Evolutionary conservation across 2,329 filamentous ascomycete genomes (phyloP), one percentile per base, ranked within the genome.

Genomic region (Aspergillus awamori): DNA sequence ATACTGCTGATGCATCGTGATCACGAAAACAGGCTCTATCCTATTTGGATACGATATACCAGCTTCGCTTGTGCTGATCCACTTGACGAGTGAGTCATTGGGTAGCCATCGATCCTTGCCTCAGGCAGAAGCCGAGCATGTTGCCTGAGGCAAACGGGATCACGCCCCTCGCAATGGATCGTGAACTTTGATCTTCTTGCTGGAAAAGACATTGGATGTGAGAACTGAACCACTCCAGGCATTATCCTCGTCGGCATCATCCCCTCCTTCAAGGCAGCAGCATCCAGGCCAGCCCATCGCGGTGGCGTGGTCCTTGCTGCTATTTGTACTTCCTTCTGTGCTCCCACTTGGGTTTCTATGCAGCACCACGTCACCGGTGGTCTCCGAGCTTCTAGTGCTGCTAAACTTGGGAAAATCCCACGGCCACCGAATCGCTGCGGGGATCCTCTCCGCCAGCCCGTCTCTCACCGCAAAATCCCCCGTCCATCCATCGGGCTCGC

Each of bases 261-360:
- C 52, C 22, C 22, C 52, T 43, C 22, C 39, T 47, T n/a, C 33
- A 22, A 13, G 28, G 17, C 30, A 22, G 49, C 53, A 53, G 58
- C 38, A 52, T 62, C 59, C 53, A 38, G 48, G 43, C 43, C 26
- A n/a, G 22, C 30, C 22, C 43, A 28, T 26, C 49, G 10, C 15
- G 4, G 30, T 49, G 17, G 20, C 41, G 36, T 33, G 24, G 10
- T 41, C 39, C 49, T 28, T 53, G 39, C 47, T 22, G 49, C 45
- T 36, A 39, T 41, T 41, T 36, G 33, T 36, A 36, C 11, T 33
- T 0, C 33, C 11, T 36, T 36, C 11, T 36, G 33, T 36, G 11
- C 33, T 24, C 24, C 55, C 38, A 39, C 43, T 70, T 59, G 62
- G 70, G 71, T 67, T 70, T 71, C 69, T 68, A 72, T 70, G 71